Evolutionary conservation across 371 early-diverging fungal genomes (phyloP).

Genomic region (Syncephalastrum racemosum): DNA sequence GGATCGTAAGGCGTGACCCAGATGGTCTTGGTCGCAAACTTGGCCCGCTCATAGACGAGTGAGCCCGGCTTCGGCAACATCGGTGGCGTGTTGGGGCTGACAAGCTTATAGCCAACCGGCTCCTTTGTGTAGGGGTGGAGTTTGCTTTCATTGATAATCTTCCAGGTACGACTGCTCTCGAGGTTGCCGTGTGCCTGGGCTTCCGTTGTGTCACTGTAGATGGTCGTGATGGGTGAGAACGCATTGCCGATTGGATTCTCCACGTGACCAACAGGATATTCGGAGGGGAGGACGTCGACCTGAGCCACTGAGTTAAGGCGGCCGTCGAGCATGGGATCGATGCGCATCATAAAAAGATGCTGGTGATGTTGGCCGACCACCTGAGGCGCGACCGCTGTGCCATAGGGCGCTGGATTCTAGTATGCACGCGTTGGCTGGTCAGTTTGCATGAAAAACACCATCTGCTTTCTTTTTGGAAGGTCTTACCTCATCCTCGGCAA

Average conservation of each 20-base stretch:
- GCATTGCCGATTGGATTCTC: conserved; percentile 37
- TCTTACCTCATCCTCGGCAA: conserved; percentile 37
- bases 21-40: conserved; percentile 38
- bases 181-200: conserved; percentile 22
- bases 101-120: conserved; percentile 35
- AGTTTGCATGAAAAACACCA: too few species aligned
- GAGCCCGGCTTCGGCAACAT: conserved; percentile 35
- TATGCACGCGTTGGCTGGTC: background rate
- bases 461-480: background rate
- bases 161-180: conserved; percentile 33
- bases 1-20: conserved; percentile 47
- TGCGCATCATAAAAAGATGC: conserved; percentile 44
- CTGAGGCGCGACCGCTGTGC: conserved; percentile 40
- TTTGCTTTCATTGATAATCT: conserved; percentile 31
- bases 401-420: conserved; percentile 25
- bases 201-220: conserved; percentile 27
- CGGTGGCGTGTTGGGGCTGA: conserved; percentile 27
- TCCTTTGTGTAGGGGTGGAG: conserved; percentile 33
- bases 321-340: conserved; percentile 50
- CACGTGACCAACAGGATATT: conserved; percentile 36
- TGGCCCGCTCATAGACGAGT: conserved; percentile 37
- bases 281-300: conserved; percentile 22
- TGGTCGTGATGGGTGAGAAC: conserved; percentile 23
- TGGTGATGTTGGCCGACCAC: conserved; percentile 45
- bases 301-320: conserved; percentile 27